Evolutionary conservation across 352 stramenopile genomes (phyloP).

Genomic region (Thalassiosira sp.): DNA sequence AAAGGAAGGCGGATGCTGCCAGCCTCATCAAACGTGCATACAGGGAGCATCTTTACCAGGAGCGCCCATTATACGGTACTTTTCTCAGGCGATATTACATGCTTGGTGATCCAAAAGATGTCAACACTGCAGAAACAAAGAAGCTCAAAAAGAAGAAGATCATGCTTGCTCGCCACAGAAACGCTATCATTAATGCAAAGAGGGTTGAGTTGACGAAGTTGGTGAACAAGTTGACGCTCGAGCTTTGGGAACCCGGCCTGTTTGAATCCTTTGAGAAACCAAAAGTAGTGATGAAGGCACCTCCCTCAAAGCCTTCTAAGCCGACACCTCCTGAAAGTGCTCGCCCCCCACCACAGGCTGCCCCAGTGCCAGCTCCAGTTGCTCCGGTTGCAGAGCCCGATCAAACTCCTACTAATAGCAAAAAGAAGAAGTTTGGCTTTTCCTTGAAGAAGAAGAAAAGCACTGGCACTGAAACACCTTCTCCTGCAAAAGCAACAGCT

Average conservation of each 20-base stretch:
- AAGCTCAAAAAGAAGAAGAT: constrained; percentile 47
- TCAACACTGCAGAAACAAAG: constrained; percentile 16
- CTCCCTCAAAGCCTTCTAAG: not conserved
- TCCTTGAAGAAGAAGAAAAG: constrained; percentile 26
- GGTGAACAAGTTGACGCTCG: constrained; percentile 49
- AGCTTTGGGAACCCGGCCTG: constrained; percentile 50
- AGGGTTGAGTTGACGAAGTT: constrained; percentile 48
- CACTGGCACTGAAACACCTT: not conserved
- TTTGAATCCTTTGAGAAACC: constrained; percentile 59
- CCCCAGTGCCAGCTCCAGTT: not conserved
- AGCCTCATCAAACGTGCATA: constrained; percentile 56
- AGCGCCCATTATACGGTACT: constrained; percentile 46
- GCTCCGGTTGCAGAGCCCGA: constrained; percentile 4
- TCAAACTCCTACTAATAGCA: constrained; percentile 3
- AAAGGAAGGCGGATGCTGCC: constrained; percentile 20
- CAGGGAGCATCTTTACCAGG: constrained; percentile 52
- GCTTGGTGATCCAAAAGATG: constrained; percentile 45
- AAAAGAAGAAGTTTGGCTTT: constrained; percentile 46
- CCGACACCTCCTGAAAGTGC: not conserved
- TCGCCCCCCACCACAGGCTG: constrained; percentile 2
- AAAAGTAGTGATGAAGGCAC: not conserved
- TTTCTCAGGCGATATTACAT: constrained; percentile 65
- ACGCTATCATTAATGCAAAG: constrained; percentile 60
- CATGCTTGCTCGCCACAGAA: constrained; percentile 56
- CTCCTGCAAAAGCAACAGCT: not conserved